These are phyloP conservation scores for Mortierella sp. DNA, from an alignment of 371 early-diverging fungal species.

Conservation along the genomic window DNA sequence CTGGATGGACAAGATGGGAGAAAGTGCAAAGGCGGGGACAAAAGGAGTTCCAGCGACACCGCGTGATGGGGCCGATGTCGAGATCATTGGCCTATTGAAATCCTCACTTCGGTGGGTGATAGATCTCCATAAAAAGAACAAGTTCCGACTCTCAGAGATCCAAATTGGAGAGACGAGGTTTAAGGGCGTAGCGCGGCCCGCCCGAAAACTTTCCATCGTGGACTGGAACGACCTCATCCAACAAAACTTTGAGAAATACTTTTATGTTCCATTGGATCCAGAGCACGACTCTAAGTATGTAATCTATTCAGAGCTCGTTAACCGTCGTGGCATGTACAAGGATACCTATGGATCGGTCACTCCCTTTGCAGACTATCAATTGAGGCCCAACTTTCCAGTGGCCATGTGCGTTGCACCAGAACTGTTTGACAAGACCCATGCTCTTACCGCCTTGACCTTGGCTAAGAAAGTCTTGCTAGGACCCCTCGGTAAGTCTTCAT, in stretches of 20 bases:
- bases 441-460: slow-evolving; percentile 73
- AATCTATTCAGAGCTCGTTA: slow-evolving; percentile 77
- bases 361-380: slow-evolving; percentile 89
- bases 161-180: slow-evolving; percentile 48
- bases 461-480: slow-evolving; percentile 79
- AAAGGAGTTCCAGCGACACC: slow-evolving; percentile 94
- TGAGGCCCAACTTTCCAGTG: slow-evolving; percentile 92
- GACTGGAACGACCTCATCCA: slow-evolving; percentile 88
- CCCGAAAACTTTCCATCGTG: slow-evolving; percentile 62
- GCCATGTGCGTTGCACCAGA: slow-evolving; percentile 97
- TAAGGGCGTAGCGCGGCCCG: slow-evolving; percentile 21
- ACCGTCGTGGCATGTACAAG: slow-evolving; percentile 96
- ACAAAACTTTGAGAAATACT: slow-evolving; percentile 87
- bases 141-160: slow-evolving; percentile 65
- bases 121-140: slow-evolving; percentile 60
- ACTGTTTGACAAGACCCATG: slow-evolving; percentile 85
- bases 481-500: slow-evolving; percentile 74
- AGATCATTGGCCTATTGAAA: slow-evolving; percentile 92
- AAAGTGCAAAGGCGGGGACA: slow-evolving; percentile 91
- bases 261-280: slow-evolving; percentile 84
- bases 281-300: slow-evolving; percentile 71
- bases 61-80: slow-evolving; percentile 93
- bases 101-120: slow-evolving; percentile 87
- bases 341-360: slow-evolving; percentile 84
- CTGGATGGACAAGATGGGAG: slow-evolving; percentile 99